These are phyloP conservation scores for Lepidium aucheri DNA, from an alignment of 345 rosid genomes.

Conservation along the genomic window DNA sequence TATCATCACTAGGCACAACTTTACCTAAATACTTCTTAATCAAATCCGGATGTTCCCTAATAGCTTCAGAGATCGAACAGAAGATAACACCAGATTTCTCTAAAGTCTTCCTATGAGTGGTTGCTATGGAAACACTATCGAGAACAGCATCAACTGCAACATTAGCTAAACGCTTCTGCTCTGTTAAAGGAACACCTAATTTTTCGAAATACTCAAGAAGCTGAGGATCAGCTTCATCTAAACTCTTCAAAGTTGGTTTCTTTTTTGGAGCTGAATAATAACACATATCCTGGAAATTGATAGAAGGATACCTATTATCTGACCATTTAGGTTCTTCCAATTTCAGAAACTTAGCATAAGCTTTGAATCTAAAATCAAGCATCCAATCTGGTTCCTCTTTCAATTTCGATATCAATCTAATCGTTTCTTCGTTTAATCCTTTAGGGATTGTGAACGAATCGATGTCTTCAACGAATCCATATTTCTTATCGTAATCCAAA, in stretches of 20 bases:
- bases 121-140: slow-evolving; percentile 89
- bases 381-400: slow-evolving; percentile 92
- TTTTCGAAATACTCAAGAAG: slow-evolving; percentile 68
- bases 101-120: slow-evolving; percentile 73
- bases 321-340: slow-evolving; percentile 86
- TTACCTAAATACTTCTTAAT: slow-evolving; percentile 74
- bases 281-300: slow-evolving; percentile 79
- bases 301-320: slow-evolving; percentile 59
- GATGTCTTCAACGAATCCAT: slow-evolving; percentile 66
- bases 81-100: slow-evolving; percentile 81
- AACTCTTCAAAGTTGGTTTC: slow-evolving; percentile 71
- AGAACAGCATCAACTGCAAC: slow-evolving; percentile 94
- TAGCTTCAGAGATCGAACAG: slow-evolving; percentile 81
- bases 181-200: slow-evolving; percentile 67
- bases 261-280: slow-evolving; percentile 87
- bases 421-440: slow-evolving; percentile 69
- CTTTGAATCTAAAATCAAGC: slow-evolving; percentile 69
- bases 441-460: slow-evolving; percentile 78
- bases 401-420: slow-evolving; percentile 49
- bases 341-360: slow-evolving; percentile 64
- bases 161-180: slow-evolving; percentile 70
- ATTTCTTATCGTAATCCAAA: slow-evolving; percentile 61
- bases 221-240: slow-evolving; percentile 90
- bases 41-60: slow-evolving; percentile 67
- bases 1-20: slow-evolving; percentile 84